Evolutionary conservation across 331 rosid species (phyloP), one percentile per base, ranked within the genome.

Genomic region (Erythrophleum ivorense): DNA sequence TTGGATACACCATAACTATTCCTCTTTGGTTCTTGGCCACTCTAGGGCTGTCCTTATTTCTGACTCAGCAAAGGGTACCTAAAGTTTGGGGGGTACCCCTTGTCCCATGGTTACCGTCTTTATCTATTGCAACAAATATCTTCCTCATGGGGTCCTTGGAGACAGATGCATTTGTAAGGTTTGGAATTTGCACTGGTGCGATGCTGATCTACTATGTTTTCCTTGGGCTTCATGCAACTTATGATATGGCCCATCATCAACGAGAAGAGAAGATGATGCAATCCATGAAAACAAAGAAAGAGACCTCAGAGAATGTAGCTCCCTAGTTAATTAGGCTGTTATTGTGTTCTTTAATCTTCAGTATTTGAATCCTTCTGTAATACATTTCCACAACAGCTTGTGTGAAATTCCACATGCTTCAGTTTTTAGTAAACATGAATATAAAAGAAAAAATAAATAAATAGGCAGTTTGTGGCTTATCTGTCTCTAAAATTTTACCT

Each of bases 61-160:
- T 91, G 78, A 87, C 87, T 31, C 91, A 90, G 77, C 91, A 92
- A 84, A 90, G 95, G 84, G 76, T 52, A 36, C 95, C 98, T 7
- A 91, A 34, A 49, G 87, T 83, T 80, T 94, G 95, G 97, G 98
- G 92, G 0, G 98, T 94, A 52, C 98, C 97, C 8, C 87, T 91
- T 67, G 94, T 94, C 2, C 98, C 98, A 11, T 91, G 98, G 98
- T 46, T 94, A 15, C 98, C 98, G 29, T 90, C 95, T 79, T 67
- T 89, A 83, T 94, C 98, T 29, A 87, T 94, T 33, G 97, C 91
- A 3, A 85, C 83, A 11, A 94, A 90, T 81, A 10, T 90, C 8
- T 91, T 94, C 71, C 91, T 94, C 3, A 90, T 91, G 97, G 98
- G 97, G 59, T 91, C 94, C 71, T 57, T 94, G 82, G 85, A 55